A percentile compares a stretch with the other conserved stretches of the same genome.
Evolutionary conservation across 176 grass and related monocot genomes (phyloP).

Genomic region (Stipa capillata): DNA sequence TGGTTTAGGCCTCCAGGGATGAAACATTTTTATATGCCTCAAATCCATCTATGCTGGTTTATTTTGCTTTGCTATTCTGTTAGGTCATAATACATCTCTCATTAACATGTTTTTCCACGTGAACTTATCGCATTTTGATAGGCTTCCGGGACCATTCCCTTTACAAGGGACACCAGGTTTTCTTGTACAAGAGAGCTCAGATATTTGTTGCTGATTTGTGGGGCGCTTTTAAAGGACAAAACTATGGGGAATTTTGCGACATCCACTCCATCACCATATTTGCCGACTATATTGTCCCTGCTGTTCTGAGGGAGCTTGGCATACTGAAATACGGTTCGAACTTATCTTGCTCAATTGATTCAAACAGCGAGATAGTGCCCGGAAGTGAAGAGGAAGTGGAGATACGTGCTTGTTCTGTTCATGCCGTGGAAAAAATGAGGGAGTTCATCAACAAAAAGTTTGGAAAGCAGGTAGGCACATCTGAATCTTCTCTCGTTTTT

Average conservation of each 20-base stretch:
- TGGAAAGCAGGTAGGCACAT: constrained; percentile 61
- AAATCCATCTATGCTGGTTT: neutral
- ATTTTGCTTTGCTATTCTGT: neutral
- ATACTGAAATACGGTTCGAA: constrained; percentile 75
- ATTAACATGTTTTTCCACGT: too few relatives aligned
- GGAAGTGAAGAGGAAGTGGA: constrained; percentile 92
- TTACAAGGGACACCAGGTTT: constrained; percentile 90
- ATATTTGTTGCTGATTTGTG: constrained; percentile 95
- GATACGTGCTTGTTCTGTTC: constrained; percentile 79
- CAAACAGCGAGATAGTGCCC: constrained; percentile 58
- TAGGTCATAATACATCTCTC: neutral
- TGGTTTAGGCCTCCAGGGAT: too few relatives aligned
- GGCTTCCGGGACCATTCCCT: constrained; percentile 91
- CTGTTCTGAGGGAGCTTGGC: constrained; percentile 74
- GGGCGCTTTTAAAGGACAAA: constrained; percentile 85
- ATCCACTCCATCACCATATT: constrained; percentile 84
- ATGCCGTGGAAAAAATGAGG: constrained; percentile 92
- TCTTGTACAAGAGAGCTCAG: constrained; percentile 96
- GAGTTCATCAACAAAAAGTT: constrained; percentile 73
- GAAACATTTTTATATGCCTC: neutral
- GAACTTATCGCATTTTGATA: constrained; percentile 24
- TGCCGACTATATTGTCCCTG: constrained; percentile 83
- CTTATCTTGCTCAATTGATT: constrained; percentile 62
- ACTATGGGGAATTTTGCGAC: constrained; percentile 64
- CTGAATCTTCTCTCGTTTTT: neutral